A percentile compares a stretch with the other conserved stretches of the same genome.
Evolutionary conservation across 768 basidiomycete genomes (phyloP).

Genomic region (Gyrodon lividus): DNA sequence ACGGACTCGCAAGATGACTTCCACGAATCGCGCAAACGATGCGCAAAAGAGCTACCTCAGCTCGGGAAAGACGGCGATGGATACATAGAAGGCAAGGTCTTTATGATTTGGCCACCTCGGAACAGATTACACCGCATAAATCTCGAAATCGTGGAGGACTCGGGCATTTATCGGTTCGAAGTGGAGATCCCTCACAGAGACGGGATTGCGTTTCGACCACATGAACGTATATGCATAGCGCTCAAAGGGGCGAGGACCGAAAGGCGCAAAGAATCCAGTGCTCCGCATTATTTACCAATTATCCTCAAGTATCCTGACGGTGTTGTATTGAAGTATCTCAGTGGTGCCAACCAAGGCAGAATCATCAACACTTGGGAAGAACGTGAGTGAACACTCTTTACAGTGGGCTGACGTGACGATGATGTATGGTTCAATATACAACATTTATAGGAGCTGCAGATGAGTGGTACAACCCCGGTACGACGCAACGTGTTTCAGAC

Average conservation of each 20-base stretch:
- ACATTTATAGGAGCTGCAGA: conserved; percentile 14
- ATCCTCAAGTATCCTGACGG: conserved; percentile 43
- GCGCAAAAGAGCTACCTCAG: conserved; percentile 33
- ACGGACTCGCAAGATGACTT: conserved; percentile 16
- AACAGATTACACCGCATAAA: conserved; percentile 31
- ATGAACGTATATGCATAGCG: conserved; percentile 45
- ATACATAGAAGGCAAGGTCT: conserved; percentile 41
- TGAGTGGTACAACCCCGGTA: conserved; percentile 27
- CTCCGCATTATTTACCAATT: conserved; percentile 38
- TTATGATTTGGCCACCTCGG: conserved; percentile 45
- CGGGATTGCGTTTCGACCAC: conserved; percentile 39
- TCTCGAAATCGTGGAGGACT: conserved; percentile 21
- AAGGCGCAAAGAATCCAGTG: conserved; percentile 25
- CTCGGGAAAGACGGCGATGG: conserved; percentile 33
- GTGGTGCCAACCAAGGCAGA: conserved; percentile 25
- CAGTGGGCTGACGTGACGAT: background rate
- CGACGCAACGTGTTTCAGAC: conserved; percentile 13
- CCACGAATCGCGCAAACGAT: conserved; percentile 27
- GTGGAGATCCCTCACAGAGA: conserved; percentile 36
- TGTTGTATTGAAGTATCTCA: conserved; percentile 39
- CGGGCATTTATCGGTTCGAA: conserved; percentile 33
- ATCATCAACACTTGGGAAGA: conserved; percentile 42
- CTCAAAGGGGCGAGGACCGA: conserved; percentile 43
- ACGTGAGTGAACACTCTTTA: conserved; percentile 27
- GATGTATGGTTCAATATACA: background rate